phyloP scores from a whole-genome alignment of 768 basidiomycete species.

The Mycena haematopus region DNA sequence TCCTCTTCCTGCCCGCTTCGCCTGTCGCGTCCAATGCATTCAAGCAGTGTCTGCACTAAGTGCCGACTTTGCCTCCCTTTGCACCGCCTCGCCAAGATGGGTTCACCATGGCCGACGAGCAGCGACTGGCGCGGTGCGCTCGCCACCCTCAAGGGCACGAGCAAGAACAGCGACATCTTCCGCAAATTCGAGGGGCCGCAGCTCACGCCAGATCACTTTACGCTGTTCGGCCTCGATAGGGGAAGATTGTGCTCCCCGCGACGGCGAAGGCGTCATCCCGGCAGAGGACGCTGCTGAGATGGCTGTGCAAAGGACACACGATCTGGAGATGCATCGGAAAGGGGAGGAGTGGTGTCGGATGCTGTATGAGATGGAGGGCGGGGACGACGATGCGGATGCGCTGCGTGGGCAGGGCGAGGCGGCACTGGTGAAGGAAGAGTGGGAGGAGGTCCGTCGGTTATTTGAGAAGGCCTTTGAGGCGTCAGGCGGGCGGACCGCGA shows the following conservation, averaged over 20 bases:
- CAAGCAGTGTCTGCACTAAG: conserved; percentile 94
- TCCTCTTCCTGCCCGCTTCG: conserved; percentile 78
- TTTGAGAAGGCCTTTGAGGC: conserved; percentile 86
- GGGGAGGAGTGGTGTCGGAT: conserved; percentile 77
- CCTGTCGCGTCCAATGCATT: conserved; percentile 71
- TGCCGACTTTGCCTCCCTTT: conserved; percentile 80
- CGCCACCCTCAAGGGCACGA: conserved; percentile 54
- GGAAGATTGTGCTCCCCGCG: conserved; percentile 56
- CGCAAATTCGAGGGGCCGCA: conserved; percentile 66
- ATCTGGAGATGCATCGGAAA: conserved; percentile 55
- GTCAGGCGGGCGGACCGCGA: conserved; percentile 77
- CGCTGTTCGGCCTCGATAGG: conserved; percentile 31
- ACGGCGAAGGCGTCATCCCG: conserved; percentile 61
- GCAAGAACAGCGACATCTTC: conserved; percentile 61
- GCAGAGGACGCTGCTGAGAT: conserved; percentile 64
- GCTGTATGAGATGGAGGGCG: conserved; percentile 70
- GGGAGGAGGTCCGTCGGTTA: conserved; percentile 82
- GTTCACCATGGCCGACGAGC: conserved; percentile 76
- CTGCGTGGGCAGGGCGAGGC: conserved; percentile 78
- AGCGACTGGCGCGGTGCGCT: conserved; percentile 76
- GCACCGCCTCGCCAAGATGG: conserved; percentile 79
- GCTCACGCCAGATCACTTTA: conserved; percentile 33
- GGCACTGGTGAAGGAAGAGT: conserved; percentile 76
- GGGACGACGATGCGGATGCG: conserved; percentile 75
- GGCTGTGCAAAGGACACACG: conserved; percentile 80